Conservation (phyloP, 768 basidiomycete species). For the Hortiboletus flavorubellus region DNA sequence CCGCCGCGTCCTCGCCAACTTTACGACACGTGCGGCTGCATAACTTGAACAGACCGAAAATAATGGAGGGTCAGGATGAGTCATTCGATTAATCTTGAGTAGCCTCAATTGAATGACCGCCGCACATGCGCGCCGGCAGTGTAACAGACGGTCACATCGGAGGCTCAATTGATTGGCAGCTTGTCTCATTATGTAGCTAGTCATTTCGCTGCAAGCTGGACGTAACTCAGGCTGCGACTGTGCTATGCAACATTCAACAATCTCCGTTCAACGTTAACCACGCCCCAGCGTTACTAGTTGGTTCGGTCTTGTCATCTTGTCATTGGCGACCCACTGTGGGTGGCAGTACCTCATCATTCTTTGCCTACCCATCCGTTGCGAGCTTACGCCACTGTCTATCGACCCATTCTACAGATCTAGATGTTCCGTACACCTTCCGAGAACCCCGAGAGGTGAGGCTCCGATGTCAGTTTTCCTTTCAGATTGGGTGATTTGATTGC, state of each 20-base stretch:
- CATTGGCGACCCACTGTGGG: neutral
- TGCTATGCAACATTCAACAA: neutral
- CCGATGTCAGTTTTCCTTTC: neutral
- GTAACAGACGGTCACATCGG: neutral
- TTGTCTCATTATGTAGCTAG: constrained; percentile 11
- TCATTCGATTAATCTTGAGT: too few relatives aligned
- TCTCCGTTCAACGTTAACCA: neutral
- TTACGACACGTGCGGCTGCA: neutral
- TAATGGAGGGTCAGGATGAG: too few relatives aligned
- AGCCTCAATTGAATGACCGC: too few relatives aligned
- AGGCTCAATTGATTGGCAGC: neutral
- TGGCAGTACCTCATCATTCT: neutral
- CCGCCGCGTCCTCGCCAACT: neutral
- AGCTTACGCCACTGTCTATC: neutral
- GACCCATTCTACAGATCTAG: neutral
- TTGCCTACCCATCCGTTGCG: neutral
- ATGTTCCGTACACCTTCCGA: constrained; percentile 2
- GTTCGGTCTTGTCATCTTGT: neutral
- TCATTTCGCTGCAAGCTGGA: neutral
- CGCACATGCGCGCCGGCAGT: too few relatives aligned
- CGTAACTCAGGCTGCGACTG: constrained; percentile 9
- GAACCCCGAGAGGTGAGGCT: constrained; percentile 8
- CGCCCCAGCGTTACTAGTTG: neutral
- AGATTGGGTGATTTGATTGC: neutral
- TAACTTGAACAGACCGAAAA: too few relatives aligned